Percentiles rank a stretch among this genome's conserved stretches.
Conservation (phyloP, 441 rosid genomes). For the Pelargonium citronellum region DNA sequence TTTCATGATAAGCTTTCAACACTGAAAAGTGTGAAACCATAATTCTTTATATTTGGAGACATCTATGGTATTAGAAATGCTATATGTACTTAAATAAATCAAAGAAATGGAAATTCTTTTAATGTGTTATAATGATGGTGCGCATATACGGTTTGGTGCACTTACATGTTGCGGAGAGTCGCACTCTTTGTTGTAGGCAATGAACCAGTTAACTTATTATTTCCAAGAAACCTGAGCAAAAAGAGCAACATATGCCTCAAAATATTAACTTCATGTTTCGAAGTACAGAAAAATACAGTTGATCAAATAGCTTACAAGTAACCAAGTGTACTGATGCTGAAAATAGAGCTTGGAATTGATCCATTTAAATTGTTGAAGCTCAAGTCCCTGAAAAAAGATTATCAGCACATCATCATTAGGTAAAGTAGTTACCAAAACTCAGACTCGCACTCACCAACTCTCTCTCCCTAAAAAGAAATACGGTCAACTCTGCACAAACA, state of each 20-base stretch:
- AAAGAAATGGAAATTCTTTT: not conserved
- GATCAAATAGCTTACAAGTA: conserved; percentile 31
- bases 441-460: too few species aligned
- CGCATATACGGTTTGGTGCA: not conserved
- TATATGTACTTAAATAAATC: not conserved
- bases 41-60: not conserved
- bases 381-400: conserved; percentile 47
- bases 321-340: conserved; percentile 37
- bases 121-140: not conserved
- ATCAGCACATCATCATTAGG: not conserved
- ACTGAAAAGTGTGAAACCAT: too few species aligned
- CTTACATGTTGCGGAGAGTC: conserved; percentile 53
- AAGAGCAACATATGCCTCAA: conserved; percentile 15
- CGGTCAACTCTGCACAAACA: too few species aligned
- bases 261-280: not conserved
- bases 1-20: not conserved
- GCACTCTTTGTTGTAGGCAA: conserved; percentile 47
- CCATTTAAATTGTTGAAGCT: conserved; percentile 55
- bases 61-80: not conserved
- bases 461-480: too few species aligned
- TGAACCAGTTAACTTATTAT: conserved; percentile 46
- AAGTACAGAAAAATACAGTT: not conserved
- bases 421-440: not conserved
- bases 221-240: conserved; percentile 54
- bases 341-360: conserved; percentile 45